Evolutionary conservation across 805 yeast species (phyloP).

Genomic region (Torulaspora indica): DNA sequence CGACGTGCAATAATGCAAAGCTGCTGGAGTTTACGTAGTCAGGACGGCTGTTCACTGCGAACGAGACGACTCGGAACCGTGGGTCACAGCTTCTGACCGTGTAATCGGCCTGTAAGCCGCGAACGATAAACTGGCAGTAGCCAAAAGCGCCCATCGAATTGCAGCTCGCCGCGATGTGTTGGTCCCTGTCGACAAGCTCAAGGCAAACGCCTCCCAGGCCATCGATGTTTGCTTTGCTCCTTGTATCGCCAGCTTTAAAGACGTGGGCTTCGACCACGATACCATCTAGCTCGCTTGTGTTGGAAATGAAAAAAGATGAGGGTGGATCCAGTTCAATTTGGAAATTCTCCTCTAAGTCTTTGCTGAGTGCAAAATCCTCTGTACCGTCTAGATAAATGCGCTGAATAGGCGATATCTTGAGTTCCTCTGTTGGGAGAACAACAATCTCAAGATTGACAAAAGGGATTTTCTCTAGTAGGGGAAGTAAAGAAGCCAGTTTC

Average conservation of each 20-base stretch:
- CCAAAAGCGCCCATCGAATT: slow-evolving; percentile 76
- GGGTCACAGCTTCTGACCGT: slow-evolving; percentile 22
- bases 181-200: slow-evolving; percentile 36
- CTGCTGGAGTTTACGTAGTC: slow-evolving; percentile 20
- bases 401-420: slow-evolving; percentile 45
- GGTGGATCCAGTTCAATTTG: slow-evolving; percentile 27
- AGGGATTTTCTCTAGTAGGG: slow-evolving; percentile 42
- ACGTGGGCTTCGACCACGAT: slow-evolving; percentile 71
- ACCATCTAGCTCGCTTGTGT: slow-evolving; percentile 47
- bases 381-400: slow-evolving; percentile 48
- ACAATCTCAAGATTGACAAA: slow-evolving; percentile 52
- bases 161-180: slow-evolving; percentile 45
- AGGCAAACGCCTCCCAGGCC: slow-evolving; percentile 49
- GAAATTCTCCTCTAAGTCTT: slow-evolving; percentile 25
- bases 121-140: slow-evolving; percentile 59
- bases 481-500: slow-evolving; percentile 46
- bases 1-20: slow-evolving; percentile 16
- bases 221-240: slow-evolving; percentile 28
- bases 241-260: slow-evolving; percentile 36
- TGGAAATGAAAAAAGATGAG: slow-evolving; percentile 10
- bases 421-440: slow-evolving; percentile 51
- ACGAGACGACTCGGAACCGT: slow-evolving; percentile 21
- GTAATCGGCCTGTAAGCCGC: slow-evolving; percentile 9
- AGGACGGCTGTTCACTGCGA: slow-evolving; percentile 25
- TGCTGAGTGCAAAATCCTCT: slow-evolving; percentile 37